phyloP scores from a whole-genome alignment of 1,284 basidiomycete genomes.

The Pyrrhoderma lamaoense region DNA sequence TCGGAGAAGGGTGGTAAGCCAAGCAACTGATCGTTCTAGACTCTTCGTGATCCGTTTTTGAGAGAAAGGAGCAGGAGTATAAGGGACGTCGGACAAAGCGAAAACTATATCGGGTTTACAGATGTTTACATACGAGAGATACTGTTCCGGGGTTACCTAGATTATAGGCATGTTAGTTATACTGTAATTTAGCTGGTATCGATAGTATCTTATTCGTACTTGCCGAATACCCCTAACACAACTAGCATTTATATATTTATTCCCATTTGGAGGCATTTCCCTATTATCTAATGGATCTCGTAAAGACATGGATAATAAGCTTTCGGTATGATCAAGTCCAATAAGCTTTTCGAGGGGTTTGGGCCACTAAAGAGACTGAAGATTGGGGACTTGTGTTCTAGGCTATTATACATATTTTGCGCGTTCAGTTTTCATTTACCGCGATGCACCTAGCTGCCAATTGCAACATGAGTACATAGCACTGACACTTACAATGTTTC shows the following conservation, averaged over 20 bases:
- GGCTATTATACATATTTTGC: constrained; percentile 37
- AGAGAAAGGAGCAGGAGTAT: constrained; percentile 53
- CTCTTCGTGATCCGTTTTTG: constrained; percentile 71
- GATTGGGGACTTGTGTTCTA: constrained; percentile 55
- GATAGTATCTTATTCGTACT: constrained; percentile 30
- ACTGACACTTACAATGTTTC: constrained; percentile 68
- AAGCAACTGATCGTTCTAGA: constrained; percentile 44
- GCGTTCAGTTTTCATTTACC: no score
- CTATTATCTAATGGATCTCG: constrained; percentile 58
- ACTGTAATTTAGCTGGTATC: neutral
- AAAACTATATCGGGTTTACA: constrained; percentile 65
- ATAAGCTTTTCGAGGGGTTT: constrained; percentile 52
- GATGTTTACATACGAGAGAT: constrained; percentile 41
- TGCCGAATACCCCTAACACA: constrained; percentile 66
- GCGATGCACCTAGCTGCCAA: no score
- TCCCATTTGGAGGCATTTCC: constrained; percentile 65
- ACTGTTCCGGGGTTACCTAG: constrained; percentile 51
- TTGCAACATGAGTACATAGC: no score
- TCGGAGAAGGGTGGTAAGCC: constrained; percentile 9
- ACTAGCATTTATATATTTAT: constrained; percentile 44
- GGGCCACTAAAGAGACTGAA: constrained; percentile 46
- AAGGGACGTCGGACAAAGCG: constrained; percentile 63
- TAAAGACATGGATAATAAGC: constrained; percentile 52
- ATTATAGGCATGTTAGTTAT: neutral
- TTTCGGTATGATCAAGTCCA: constrained; percentile 41